Percentiles rank a stretch among this genome's conserved stretches.
Conservation (phyloP, 31 red algal species). For the Endocladia muricata region DNA sequence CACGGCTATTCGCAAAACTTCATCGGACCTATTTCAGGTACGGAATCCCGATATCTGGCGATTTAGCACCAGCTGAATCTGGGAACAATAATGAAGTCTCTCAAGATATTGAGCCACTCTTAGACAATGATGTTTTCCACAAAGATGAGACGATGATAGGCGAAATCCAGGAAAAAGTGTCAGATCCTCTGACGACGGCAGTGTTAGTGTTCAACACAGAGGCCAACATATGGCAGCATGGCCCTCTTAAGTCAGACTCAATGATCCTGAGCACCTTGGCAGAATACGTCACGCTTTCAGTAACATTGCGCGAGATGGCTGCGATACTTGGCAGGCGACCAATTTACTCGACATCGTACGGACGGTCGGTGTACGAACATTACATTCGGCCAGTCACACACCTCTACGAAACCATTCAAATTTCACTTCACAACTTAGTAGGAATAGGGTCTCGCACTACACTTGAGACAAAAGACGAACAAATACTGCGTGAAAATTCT, state of each 20-base stretch:
- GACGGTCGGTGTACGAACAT: conserved; percentile 46
- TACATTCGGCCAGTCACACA: conserved; percentile 39
- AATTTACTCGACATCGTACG: conserved; percentile 49
- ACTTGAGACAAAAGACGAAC: neutral
- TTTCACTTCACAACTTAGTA: conserved; percentile 40
- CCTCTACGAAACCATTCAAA: conserved; percentile 31
- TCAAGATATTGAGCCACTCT: neutral
- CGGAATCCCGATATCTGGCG: no score
- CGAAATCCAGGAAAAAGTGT: conserved; percentile 20
- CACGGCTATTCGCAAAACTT: conserved; percentile 30
- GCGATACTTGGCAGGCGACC: conserved; percentile 37
- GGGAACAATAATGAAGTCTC: neutral
- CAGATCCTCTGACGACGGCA: conserved; percentile 7
- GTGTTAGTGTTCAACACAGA: conserved; percentile 29
- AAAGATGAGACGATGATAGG: conserved; percentile 28
- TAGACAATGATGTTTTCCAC: conserved; percentile 21
- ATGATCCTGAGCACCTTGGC: conserved; percentile 16
- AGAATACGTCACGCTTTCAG: conserved; percentile 42
- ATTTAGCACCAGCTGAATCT: no score
- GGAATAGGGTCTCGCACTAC: conserved; percentile 17
- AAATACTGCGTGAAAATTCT: conserved; percentile 2
- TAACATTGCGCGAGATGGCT: conserved; percentile 40
- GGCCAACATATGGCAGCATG: conserved; percentile 35
- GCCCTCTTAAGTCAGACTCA: conserved; percentile 11
- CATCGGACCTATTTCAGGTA: conserved; percentile 44